Conservation (phyloP, 306 rosid genomes). For the Fragaria ananassa region DNA sequence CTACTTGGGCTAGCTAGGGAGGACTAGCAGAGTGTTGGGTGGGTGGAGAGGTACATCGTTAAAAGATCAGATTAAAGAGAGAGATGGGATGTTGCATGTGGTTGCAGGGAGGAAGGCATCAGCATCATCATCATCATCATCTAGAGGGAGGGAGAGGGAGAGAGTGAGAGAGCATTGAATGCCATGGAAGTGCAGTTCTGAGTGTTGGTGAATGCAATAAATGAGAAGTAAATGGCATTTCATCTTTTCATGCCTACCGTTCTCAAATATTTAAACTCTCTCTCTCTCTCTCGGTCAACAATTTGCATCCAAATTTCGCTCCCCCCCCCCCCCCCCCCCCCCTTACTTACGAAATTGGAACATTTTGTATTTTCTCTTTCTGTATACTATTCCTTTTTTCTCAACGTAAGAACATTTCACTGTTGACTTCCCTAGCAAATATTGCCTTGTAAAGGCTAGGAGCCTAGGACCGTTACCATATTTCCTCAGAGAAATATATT, state of each 20-base stretch:
- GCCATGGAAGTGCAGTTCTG: slow-evolving; percentile 46
- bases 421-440: too few species aligned
- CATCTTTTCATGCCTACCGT: slow-evolving; percentile 53
- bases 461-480: too few species aligned
- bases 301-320: too few species aligned
- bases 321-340: too few species aligned
- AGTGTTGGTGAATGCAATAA: slow-evolving; percentile 65
- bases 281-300: too few species aligned
- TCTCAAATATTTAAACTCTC: background rate
- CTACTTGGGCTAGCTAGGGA: background rate
- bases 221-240: slow-evolving; percentile 69
- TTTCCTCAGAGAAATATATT: too few species aligned
- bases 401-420: too few species aligned
- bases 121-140: background rate
- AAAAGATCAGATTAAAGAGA: slow-evolving; percentile 19
- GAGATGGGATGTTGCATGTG: slow-evolving; percentile 29
- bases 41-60: slow-evolving; percentile 25
- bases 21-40: background rate
- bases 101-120: slow-evolving; percentile 14
- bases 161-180: slow-evolving; percentile 45
- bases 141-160: slow-evolving; percentile 16
- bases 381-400: too few species aligned
- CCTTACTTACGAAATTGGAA: too few species aligned
- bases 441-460: too few species aligned
- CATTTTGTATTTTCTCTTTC: too few species aligned